A percentile compares a stretch with the other conserved stretches of the same genome.
phyloP scores from a whole-genome alignment of 2,329 filamentous ascomycete species.

The Hymenoscyphus salicellus region DNA sequence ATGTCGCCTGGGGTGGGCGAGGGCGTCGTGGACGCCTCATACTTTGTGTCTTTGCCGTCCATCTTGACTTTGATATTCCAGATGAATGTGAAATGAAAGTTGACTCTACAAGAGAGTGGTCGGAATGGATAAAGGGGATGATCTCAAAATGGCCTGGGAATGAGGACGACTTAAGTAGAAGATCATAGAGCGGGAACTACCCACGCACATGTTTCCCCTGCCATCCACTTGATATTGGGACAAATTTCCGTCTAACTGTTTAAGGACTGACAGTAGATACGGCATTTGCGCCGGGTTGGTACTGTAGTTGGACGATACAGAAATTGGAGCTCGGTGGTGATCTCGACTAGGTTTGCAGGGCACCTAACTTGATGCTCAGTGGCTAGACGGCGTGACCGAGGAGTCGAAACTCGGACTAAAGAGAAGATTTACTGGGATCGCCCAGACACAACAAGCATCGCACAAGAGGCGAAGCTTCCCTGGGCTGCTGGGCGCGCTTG shows the following conservation, averaged over 20 bases:
- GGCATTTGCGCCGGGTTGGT: slow-evolving; percentile 1
- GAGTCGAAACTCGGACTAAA: slow-evolving; percentile 6
- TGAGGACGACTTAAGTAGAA: slow-evolving; percentile 21
- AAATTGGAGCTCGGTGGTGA: slow-evolving; percentile 2
- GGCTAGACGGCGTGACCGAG: slow-evolving; percentile 10
- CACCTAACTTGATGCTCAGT: neutral
- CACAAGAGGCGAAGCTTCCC: slow-evolving; percentile 18
- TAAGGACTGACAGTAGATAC: neutral
- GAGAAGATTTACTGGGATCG: neutral
- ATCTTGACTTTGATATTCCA: slow-evolving; percentile 9
- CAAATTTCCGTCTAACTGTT: neutral
- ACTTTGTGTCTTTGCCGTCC: slow-evolving; percentile 18
- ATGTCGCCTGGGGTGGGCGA: slow-evolving; percentile 19
- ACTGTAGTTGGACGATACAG: neutral
- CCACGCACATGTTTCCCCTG: slow-evolving; percentile 4
- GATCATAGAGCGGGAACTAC: neutral
- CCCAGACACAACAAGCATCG: slow-evolving; percentile 12
- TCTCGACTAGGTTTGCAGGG: slow-evolving; percentile 1
- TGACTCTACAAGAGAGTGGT: slow-evolving; percentile 21
- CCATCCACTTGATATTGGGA: neutral
- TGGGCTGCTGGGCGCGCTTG: slow-evolving; percentile 10
- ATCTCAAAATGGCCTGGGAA: slow-evolving; percentile 1
- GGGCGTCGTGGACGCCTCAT: slow-evolving; percentile 9
- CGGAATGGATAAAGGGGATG: slow-evolving; percentile 7
- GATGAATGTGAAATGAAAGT: slow-evolving; percentile 5